Conservation (phyloP, 768 basidiomycete species). For the Mycena rebaudengoi region DNA sequence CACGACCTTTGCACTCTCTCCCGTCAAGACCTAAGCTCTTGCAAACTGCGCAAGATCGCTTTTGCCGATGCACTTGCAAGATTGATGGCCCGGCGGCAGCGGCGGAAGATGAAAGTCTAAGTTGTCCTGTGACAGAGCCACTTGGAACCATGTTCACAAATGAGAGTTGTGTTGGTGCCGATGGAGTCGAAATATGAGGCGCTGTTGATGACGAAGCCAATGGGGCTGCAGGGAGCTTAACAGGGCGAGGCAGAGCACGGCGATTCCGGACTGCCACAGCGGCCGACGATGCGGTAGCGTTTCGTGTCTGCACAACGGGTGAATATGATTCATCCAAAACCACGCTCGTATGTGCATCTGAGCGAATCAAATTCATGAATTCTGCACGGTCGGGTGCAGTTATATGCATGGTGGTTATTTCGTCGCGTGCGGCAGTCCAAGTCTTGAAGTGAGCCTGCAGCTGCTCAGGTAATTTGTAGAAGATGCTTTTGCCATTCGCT, state of each 20-base stretch:
- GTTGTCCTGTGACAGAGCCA: too few species aligned
- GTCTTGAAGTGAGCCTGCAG: conserved; percentile 2
- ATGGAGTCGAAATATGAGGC: too few species aligned
- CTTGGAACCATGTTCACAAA: too few species aligned
- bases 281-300: not conserved
- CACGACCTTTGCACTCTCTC: not conserved
- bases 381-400: not conserved
- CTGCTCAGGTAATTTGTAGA: conserved; percentile 3
- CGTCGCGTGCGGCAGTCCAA: not conserved
- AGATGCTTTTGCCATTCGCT: conserved; percentile 2
- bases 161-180: too few species aligned
- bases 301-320: not conserved
- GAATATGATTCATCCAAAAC: conserved; percentile 10
- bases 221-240: too few species aligned
- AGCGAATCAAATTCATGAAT: conserved; percentile 2
- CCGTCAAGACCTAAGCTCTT: not conserved
- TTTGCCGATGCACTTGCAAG: not conserved
- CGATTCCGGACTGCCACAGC: not conserved
- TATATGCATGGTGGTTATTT: not conserved
- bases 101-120: not conserved
- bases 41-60: not conserved
- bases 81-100: not conserved
- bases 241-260: too few species aligned
- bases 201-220: not conserved
- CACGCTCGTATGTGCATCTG: not conserved